A percentile compares a stretch with the other conserved stretches of the same genome.
Conservation (phyloP, 495 filamentous ascomycete species). For the Chlorociboria aeruginascens region DNA sequence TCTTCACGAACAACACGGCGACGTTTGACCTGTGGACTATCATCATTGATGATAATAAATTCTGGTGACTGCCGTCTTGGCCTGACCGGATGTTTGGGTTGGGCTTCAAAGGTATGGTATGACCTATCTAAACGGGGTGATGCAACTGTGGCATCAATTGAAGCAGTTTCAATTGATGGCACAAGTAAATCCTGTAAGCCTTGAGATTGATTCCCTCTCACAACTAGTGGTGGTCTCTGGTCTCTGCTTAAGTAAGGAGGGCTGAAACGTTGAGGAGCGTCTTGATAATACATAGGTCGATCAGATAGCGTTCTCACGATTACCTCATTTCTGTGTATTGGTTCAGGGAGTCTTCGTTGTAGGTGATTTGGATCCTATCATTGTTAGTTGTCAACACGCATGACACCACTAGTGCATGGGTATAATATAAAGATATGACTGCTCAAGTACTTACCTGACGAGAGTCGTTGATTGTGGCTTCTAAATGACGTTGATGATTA, state of each 20-base stretch:
- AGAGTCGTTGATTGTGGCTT: not conserved
- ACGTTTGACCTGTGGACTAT: constrained; percentile 15
- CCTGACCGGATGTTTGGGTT: constrained; percentile 11
- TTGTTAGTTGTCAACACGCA: constrained; percentile 6
- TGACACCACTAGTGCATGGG: not conserved
- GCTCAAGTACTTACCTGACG: constrained; percentile 7
- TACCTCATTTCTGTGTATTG: constrained; percentile 12
- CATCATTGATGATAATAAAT: constrained; percentile 16
- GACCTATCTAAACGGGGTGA: constrained; percentile 5
- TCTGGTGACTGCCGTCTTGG: constrained; percentile 7
- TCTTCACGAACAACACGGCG: constrained; percentile 17
- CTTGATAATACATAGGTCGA: constrained; percentile 7
- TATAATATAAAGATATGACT: not conserved
- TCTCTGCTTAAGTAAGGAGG: constrained; percentile 7
- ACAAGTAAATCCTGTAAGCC: constrained; percentile 28
- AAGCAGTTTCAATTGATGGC: constrained; percentile 28
- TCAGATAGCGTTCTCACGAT: constrained; percentile 13
- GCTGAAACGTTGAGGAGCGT: constrained; percentile 2
- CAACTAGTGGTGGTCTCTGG: constrained; percentile 15
- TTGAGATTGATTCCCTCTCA: constrained; percentile 17
- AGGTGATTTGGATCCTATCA: constrained; percentile 7
- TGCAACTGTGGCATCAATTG: constrained; percentile 12
- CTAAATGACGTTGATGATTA: not conserved
- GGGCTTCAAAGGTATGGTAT: constrained; percentile 4
- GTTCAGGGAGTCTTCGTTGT: constrained; percentile 3